phyloP scores from a whole-genome alignment of 2,329 filamentous ascomycete genomes.

The Ophiostoma tasmaniense region DNA sequence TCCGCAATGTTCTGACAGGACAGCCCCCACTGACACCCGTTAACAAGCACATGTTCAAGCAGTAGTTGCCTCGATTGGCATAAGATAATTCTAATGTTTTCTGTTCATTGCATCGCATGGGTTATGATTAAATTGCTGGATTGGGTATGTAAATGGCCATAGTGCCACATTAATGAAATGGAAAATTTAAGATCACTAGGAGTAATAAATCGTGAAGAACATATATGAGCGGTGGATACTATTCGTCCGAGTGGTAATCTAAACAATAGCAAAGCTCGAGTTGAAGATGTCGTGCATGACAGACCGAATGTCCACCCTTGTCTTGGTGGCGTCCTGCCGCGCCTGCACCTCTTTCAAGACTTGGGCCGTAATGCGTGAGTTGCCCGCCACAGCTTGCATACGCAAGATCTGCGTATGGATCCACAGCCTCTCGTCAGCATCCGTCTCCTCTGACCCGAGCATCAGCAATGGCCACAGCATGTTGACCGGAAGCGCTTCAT shows the following conservation, averaged over 20 bases:
- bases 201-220: too few relatives aligned
- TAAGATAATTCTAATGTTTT: neutral
- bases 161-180: neutral
- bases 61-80: neutral
- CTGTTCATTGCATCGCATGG: neutral
- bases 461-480: conserved; percentile 51
- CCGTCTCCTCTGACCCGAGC: conserved; percentile 47
- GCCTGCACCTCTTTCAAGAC: conserved; percentile 39
- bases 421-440: conserved; percentile 39
- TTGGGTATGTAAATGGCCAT: neutral
- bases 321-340: conserved; percentile 33
- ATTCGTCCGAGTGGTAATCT: too few relatives aligned
- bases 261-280: conserved; percentile 45
- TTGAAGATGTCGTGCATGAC: conserved; percentile 43
- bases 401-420: conserved; percentile 41
- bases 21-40: conserved; percentile 40
- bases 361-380: conserved; percentile 37
- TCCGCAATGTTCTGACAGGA: conserved; percentile 35
- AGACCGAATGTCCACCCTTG: conserved; percentile 36
- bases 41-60: conserved; percentile 40
- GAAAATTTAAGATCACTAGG: conserved; percentile 14
- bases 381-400: conserved; percentile 38
- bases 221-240: too few relatives aligned
- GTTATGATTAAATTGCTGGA: neutral
- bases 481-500: conserved; percentile 44